phyloP scores from a whole-genome alignment of 2,329 filamentous ascomycete species.

The Amauroascus niger region DNA sequence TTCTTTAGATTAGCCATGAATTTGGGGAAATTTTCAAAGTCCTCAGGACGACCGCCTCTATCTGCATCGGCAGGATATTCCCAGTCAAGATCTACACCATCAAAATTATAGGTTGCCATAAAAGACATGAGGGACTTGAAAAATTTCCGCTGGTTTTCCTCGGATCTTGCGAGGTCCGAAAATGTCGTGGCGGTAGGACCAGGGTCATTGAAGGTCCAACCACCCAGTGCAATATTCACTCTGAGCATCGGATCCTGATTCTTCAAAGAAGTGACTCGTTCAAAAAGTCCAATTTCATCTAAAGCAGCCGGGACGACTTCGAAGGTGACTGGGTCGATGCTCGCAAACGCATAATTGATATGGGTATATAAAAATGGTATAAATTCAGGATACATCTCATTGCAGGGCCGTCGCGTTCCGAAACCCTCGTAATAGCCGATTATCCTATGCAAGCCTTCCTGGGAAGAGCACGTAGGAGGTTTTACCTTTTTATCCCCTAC shows the following conservation, averaged over 20 bases:
- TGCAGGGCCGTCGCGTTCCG: no score
- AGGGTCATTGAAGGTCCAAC: constrained; percentile 34
- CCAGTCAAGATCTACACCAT: constrained; percentile 44
- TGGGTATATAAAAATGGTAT: no score
- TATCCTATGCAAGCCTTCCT: no score
- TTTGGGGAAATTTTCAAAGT: constrained; percentile 27
- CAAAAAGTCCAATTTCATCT: neutral
- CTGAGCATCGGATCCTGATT: neutral
- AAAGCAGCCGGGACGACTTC: neutral
- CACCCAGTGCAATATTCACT: constrained; percentile 31
- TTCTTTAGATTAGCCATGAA: constrained; percentile 19
- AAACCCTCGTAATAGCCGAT: no score
- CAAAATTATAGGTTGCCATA: constrained; percentile 36
- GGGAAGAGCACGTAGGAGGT: no score
- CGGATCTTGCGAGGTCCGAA: constrained; percentile 19
- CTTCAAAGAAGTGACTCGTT: neutral
- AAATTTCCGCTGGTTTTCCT: constrained; percentile 26
- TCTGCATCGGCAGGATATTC: constrained; percentile 32
- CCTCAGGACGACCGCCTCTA: constrained; percentile 29
- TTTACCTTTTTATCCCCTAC: no score
- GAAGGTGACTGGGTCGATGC: no score
- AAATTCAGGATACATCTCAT: no score
- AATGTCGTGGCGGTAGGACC: constrained; percentile 20
- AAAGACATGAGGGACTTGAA: constrained; percentile 32
- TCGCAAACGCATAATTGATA: no score